Evolutionary conservation across 2,329 filamentous ascomycete genomes (phyloP).

Genomic region (Zasmidium angulare): DNA sequence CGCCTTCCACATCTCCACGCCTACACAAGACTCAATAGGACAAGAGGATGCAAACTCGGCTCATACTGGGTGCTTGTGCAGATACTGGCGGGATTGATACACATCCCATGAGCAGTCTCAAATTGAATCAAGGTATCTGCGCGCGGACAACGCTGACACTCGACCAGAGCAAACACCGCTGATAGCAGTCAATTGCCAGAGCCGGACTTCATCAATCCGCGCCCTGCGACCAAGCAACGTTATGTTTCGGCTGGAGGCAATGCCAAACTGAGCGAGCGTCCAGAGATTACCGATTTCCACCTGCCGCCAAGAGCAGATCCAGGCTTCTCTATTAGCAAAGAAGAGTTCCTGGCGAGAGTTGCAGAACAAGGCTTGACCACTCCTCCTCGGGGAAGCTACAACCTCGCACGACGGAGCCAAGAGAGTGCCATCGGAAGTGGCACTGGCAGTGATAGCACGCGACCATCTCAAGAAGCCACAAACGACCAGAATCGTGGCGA

Average conservation of each 20-base stretch:
- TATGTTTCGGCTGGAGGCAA: slow-evolving; percentile 31
- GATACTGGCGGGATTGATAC: too few relatives aligned
- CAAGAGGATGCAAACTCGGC: too few relatives aligned
- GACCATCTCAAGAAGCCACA: background rate
- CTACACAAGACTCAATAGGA: too few relatives aligned
- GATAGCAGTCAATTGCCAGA: background rate
- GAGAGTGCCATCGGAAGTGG: background rate
- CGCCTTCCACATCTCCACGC: too few relatives aligned
- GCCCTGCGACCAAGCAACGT: slow-evolving; percentile 24
- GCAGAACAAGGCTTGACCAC: slow-evolving; percentile 10
- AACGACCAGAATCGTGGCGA: background rate
- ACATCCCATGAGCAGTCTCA: too few relatives aligned
- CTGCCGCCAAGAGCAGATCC: background rate
- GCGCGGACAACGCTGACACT: too few relatives aligned
- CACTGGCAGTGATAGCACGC: background rate
- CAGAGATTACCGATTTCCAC: slow-evolving; percentile 15
- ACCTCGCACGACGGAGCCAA: too few relatives aligned
- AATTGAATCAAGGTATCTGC: too few relatives aligned
- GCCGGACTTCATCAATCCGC: slow-evolving; percentile 25
- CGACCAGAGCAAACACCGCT: too few relatives aligned
- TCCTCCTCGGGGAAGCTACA: background rate
- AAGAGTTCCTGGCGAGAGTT: slow-evolving; percentile 13
- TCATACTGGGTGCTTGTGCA: too few relatives aligned
- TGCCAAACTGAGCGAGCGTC: slow-evolving; percentile 24
- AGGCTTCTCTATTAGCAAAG: slow-evolving; percentile 11